A percentile compares a stretch with the other conserved stretches of the same genome.
phyloP scores from a whole-genome alignment of 768 basidiomycete genomes.

The Mycena rosella region DNA sequence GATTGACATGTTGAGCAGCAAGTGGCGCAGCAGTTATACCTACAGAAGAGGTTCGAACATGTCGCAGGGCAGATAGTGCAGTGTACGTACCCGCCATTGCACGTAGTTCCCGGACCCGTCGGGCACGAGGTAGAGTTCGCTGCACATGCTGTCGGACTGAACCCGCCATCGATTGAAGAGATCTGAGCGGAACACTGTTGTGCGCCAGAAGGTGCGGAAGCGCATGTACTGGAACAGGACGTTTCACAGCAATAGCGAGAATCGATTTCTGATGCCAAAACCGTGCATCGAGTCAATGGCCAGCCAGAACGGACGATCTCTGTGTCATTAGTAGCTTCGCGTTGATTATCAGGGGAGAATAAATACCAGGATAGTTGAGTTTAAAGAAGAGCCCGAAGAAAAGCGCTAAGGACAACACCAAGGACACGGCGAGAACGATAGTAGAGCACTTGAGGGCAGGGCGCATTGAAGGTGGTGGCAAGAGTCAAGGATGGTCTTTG shows the following conservation, averaged over 20 bases:
- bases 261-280: constrained; percentile 28
- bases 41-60: too few relatives aligned
- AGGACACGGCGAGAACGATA: too few relatives aligned
- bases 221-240: constrained; percentile 25
- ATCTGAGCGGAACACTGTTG: constrained; percentile 25
- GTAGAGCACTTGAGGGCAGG: too few relatives aligned
- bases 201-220: constrained; percentile 22
- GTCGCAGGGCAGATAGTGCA: neutral
- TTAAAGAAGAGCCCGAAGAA: constrained; percentile 40
- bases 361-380: constrained; percentile 33
- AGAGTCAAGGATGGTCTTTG: too few relatives aligned
- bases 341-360: too few relatives aligned
- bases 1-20: constrained; percentile 34
- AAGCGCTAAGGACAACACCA: constrained; percentile 29
- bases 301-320: constrained; percentile 39
- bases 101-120: constrained; percentile 19
- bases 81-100: constrained; percentile 36
- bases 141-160: constrained; percentile 27
- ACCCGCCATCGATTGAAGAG: constrained; percentile 29
- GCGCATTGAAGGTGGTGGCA: too few relatives aligned
- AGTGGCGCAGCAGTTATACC: constrained; percentile 33
- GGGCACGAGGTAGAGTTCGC: constrained; percentile 31
- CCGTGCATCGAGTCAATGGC: constrained; percentile 37
- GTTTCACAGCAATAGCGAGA: constrained; percentile 36
- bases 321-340: constrained; percentile 13